phyloP scores from a whole-genome alignment of 176 grass and related monocot species.

The Rhynchospora pubera region DNA sequence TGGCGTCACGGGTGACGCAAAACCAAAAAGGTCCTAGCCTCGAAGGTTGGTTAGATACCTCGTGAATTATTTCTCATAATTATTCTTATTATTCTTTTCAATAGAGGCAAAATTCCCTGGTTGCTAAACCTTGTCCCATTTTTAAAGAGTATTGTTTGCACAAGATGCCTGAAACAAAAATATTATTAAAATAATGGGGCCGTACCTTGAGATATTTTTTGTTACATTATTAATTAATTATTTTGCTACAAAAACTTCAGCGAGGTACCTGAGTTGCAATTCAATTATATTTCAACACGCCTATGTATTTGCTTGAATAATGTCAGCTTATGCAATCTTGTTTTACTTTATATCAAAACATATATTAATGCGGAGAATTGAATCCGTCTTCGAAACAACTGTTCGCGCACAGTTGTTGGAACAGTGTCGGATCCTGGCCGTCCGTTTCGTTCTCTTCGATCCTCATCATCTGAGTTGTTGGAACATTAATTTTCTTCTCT shows the following conservation, averaged over 20 bases:
- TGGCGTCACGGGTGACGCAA: constrained; percentile 8
- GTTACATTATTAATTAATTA: background rate
- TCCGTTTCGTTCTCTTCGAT: too few relatives aligned
- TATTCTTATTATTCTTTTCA: background rate
- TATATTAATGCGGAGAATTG: too few relatives aligned
- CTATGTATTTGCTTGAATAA: too few relatives aligned
- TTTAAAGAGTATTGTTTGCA: background rate
- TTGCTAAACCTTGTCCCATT: background rate
- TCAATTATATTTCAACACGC: background rate
- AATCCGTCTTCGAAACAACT: too few relatives aligned
- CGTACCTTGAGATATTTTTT: background rate
- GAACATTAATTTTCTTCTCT: too few relatives aligned
- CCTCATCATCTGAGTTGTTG: too few relatives aligned
- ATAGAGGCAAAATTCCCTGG: background rate
- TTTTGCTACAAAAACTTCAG: background rate
- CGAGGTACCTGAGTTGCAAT: background rate
- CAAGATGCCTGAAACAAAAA: background rate
- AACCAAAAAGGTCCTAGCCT: constrained; percentile 1
- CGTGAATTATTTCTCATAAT: background rate
- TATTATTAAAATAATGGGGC: background rate
- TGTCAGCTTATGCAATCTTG: too few relatives aligned
- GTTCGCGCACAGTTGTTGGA: too few relatives aligned
- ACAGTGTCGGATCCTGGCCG: too few relatives aligned
- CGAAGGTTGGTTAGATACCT: background rate
- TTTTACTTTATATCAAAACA: too few relatives aligned